Evolutionary conservation across 176 grass and related monocot genomes (phyloP), one percentile per base, ranked within the genome.

Genomic region (Canna indica): DNA sequence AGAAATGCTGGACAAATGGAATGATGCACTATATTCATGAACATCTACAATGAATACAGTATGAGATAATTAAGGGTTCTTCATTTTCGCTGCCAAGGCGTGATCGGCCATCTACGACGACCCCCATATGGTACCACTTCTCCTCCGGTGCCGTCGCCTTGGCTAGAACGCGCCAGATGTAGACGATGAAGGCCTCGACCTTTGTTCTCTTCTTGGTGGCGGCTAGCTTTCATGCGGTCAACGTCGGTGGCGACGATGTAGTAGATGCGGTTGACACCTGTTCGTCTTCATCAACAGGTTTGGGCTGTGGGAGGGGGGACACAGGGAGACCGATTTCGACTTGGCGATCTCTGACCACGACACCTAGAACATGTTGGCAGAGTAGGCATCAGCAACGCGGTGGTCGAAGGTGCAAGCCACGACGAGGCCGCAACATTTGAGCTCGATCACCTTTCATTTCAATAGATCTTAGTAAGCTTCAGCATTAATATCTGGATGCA

Each of bases 311-410:
- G 42, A 65, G 57, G 16, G 82, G 57, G 61, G 79, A 41, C 28
- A n/a, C n/a, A n/a, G n/a, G n/a, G n/a, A n/a, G n/a, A n/a, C n/a
- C n/a, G n/a, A n/a, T n/a, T n/a, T n/a, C 3, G 32, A 58, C 0
- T 64, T 73, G 36, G 84, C 62, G 15, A 80, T 29, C 0, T 75
- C 59, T 9, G 90, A 87, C 90, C 90, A 95, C 0, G 76, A 81
- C 6, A 87, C 47, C 33, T 85, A 69, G 78, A 95, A 90, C 84
- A 90, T 87, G 79, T 95, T 95, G 86, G 85, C 72, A 35, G 86
- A 87, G 84, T 90, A 95, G 73, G 86, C 90, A 71, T 95, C 90
- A 71, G 81, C 88, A 31, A 90, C 79, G 27, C 86, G 3, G 85
- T n/a, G n/a, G n/a, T n/a, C n/a, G n/a, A n/a, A n/a, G n/a, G n/a